Base-by-base conservation (phyloP, 176 grass and related monocot species). In the Zizania latifolia region DNA sequence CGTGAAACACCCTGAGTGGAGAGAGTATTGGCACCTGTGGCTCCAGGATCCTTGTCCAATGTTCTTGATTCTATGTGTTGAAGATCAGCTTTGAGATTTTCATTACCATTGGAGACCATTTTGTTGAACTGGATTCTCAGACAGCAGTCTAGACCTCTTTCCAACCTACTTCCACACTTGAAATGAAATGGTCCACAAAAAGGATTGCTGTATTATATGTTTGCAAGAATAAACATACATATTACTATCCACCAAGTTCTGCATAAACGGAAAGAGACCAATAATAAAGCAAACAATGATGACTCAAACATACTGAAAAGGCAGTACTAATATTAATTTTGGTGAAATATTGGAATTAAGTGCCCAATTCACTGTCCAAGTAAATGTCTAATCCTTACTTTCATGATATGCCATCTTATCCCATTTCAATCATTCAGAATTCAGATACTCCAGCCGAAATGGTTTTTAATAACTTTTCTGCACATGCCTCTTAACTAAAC, bases 91-190 rank as follows among this genome's bases (percentile, higher is more conserved):
- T 84, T 85, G 36, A 78, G n/a, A 56, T 75, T 84, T 82, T 81
- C 86, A 45, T 82, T 78, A 24, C 72, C 86, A 35, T 92, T 82
- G 45, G 79, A 77, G 66, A 62, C 84, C 95, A 99, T 99, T 74
- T 67, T 51, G 40, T 75, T 45, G 16, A 85, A 55, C 48, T 41
- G 31, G 44, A 81, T 27, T 46, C 38, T 32, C 28, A 24, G 74
- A 78, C 56, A 6, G 57, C 43, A 50, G n/a, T 70, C 31, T 32
- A 34, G 30, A 74, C 19, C 36, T 11, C n/a, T 64, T 65, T 48
- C 46, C 8, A 74, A 54, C 27, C 34, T 74, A 76, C 50, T 35
- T n/a, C 34, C 60, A 60, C 31, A 73, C 17, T 53, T 16, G 16
- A 24, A 14, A 34, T 33, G 12, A 5, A 70, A 68, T 80, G 46